A percentile compares a stretch with the other conserved stretches of the same genome.
phyloP scores from a whole-genome alignment of 352 stramenopile genomes.

The Phytophthora multivora region DNA sequence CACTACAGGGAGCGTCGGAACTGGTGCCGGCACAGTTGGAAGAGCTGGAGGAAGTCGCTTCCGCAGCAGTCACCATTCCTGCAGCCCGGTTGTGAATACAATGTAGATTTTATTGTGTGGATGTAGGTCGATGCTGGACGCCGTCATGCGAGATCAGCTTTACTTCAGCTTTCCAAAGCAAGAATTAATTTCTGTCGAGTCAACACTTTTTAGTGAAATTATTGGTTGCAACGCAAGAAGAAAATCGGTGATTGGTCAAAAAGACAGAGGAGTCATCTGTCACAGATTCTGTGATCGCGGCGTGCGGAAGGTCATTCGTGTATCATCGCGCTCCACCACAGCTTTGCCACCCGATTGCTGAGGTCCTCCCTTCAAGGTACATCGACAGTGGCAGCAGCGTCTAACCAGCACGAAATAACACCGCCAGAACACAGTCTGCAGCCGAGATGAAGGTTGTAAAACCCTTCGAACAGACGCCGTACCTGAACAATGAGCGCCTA shows the following conservation, averaged over 20 bases:
- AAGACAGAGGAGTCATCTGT: slow-evolving; percentile 4
- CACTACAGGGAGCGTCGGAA: background rate
- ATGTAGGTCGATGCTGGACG: too few species aligned
- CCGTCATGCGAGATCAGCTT: too few species aligned
- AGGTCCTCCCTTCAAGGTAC: slow-evolving; percentile 27
- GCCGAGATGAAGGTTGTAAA: slow-evolving; percentile 38
- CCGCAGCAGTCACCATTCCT: background rate
- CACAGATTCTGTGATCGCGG: slow-evolving; percentile 13
- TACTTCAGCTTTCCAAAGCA: slow-evolving; percentile 3
- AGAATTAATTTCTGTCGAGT: slow-evolving; percentile 19
- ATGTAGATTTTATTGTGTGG: background rate
- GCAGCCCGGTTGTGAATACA: slow-evolving; percentile 18
- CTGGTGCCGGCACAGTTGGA: slow-evolving; percentile 1
- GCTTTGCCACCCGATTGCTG: slow-evolving; percentile 9
- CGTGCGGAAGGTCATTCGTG: slow-evolving; percentile 12
- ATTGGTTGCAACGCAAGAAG: background rate
- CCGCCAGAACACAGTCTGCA: background rate
- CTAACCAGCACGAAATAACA: slow-evolving; percentile 6
- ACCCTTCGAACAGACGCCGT: slow-evolving; percentile 14
- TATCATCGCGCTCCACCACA: slow-evolving; percentile 2
- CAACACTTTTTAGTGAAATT: slow-evolving; percentile 5
- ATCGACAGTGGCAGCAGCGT: slow-evolving; percentile 1
- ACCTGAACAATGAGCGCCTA: slow-evolving; percentile 36
- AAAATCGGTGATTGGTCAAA: slow-evolving; percentile 8
- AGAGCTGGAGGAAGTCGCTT: background rate